Evolutionary conservation across 108 stramenopile genomes (phyloP), one percentile per base, ranked within the genome.

Genomic region (Cyclostephanos tholiformis): DNA sequence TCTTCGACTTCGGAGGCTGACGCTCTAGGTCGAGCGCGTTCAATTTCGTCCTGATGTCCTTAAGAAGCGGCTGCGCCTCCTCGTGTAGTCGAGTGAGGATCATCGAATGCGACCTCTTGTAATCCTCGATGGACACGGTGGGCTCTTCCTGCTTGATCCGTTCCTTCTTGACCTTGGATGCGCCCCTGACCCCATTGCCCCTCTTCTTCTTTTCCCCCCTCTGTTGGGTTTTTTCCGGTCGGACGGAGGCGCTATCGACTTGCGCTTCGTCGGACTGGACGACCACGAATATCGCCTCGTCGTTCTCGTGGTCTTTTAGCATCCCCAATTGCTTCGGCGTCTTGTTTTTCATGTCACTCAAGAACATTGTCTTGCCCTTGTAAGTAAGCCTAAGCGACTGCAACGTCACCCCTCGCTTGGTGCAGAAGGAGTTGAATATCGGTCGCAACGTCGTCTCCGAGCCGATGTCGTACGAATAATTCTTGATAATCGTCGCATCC

Each of bases 21-120:
- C 73, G 64, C 39, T 74, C 65, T 35, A 74, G 53, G 32, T 16
- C 27, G 49, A 65, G 57, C 6, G 50, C 63, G 57, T 65, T 74
- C 17, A 67, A 50, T 16, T 52, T 63, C 38, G 49, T 36, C 1
- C 61, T 53, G n/a, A n/a, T n/a, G n/a, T n/a, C n/a, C n/a, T n/a
- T n/a, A n/a, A n/a, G n/a, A n/a, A n/a, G n/a, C n/a, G n/a, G n/a
- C n/a, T n/a, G n/a, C n/a, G n/a, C n/a, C n/a, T n/a, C n/a, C n/a
- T n/a, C n/a, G n/a, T n/a, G n/a, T n/a, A n/a, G n/a, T n/a, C n/a
- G n/a, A n/a, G n/a, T n/a, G n/a, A n/a, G n/a, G n/a, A n/a, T n/a
- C 14, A 53, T 53, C 8, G 52, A 53, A 53, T 53, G 52, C 6
- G 19, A 6, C 23, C 20, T 4, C 20, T 20, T 53, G n/a, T 53